Evolutionary conservation across 345 rosid genomes (phyloP).

Genomic region (Brassica napus): Da-Ae NC_063439.1:28206501-28207000

Average conservation of each 20-base stretch:
- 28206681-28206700: slow-evolving; percentile 90
- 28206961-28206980: slow-evolving; percentile 90
- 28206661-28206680: slow-evolving; percentile 96
- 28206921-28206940: slow-evolving; percentile 97
- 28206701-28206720: slow-evolving; percentile 85
- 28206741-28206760: slow-evolving; percentile 96
- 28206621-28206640: neutral
- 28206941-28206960: slow-evolving; percentile 89
- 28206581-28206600: neutral
- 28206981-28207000: slow-evolving; percentile 98
- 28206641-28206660: slow-evolving; percentile 88
- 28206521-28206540: slow-evolving; percentile 96
- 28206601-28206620: neutral
- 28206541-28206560: neutral
- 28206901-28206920: slow-evolving; percentile 91
- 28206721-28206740: slow-evolving; percentile 84
- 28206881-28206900: neutral
- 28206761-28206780: slow-evolving; percentile 85
- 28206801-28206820: slow-evolving; percentile 61
- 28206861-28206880: neutral
- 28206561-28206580: neutral
- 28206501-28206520: slow-evolving; percentile 98
- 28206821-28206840: neutral
- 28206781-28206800: slow-evolving; percentile 92
- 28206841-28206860: neutral